phyloP scores from a whole-genome alignment of 257 asterid genomes.

The Nicotiana benthamiana region DNA sequence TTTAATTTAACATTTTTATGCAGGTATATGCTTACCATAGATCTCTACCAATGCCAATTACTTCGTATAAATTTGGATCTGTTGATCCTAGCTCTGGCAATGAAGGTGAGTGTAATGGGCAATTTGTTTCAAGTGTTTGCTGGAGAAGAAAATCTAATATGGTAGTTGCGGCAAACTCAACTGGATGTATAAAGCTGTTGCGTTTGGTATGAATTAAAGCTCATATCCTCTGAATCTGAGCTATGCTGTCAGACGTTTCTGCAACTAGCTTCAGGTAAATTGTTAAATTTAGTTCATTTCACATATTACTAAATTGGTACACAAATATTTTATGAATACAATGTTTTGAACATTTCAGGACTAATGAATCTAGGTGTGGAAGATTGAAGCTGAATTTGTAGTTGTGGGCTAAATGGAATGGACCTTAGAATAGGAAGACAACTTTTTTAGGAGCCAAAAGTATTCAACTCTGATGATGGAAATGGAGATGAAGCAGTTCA shows the following conservation, averaged over 20 bases:
- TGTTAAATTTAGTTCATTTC: background rate
- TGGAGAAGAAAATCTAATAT: conserved; percentile 53
- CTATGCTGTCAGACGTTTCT: background rate
- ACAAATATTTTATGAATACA: background rate
- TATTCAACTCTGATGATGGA: background rate
- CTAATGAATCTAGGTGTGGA: background rate
- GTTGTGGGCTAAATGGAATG: background rate
- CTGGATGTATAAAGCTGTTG: conserved; percentile 34
- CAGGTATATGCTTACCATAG: conserved; percentile 58
- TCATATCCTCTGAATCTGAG: background rate
- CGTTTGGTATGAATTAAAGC: conserved; percentile 27
- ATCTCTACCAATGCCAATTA: conserved; percentile 59
- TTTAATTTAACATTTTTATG: background rate
- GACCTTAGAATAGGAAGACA: background rate
- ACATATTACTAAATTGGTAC: background rate
- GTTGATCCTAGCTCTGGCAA: conserved; percentile 33
- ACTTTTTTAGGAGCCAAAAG: background rate
- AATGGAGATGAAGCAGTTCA: background rate
- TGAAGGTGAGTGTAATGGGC: conserved; percentile 24
- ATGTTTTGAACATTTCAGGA: background rate
- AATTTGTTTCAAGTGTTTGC: conserved; percentile 63
- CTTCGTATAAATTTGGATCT: conserved; percentile 37
- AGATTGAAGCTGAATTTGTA: background rate
- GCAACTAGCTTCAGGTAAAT: background rate
- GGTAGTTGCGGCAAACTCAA: conserved; percentile 55